Evolutionary conservation across 805 yeast species (phyloP), one percentile per base, ranked within the genome.

Genomic region (Martiniozyma abietophila): DNA sequence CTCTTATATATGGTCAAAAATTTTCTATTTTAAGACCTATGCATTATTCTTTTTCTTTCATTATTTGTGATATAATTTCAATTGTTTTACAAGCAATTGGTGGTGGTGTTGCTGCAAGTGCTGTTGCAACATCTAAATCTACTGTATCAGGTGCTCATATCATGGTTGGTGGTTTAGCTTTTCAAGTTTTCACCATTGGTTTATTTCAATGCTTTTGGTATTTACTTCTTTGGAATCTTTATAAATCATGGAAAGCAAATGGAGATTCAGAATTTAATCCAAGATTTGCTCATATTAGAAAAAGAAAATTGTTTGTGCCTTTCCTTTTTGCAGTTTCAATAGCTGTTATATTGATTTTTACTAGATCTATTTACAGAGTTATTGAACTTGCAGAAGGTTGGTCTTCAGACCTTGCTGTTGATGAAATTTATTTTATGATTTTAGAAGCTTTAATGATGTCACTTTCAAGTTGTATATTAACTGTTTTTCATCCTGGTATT

Each of bases 161-260:
- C 31, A 80, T 85, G 78, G 69, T 83, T 30, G 88, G 70, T 2
- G 95, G 95, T 6, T 64, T 86, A 31, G 79, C 77, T 0, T 65
- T 80, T 48, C 95, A 86, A 58, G 88, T 83, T 5, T 55, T 69
- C 5, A 67, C 83, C 4, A 80, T 86, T 79, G 46, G 67, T 2
- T 35, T 75, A 2, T 86, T 82, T 53, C 53, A 76, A 21, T 18
- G 57, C 5, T 55, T 80, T 9, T 68, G 71, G 60, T 48, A 54
- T 24, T 59, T 62, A 32, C 73, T 80, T 53, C 45, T 67, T 15
- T 59, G 50, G 47, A 54, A 60, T 23, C 56, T 69, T 17, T 64
- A 55, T 29, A 48, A 42, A 18, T 49, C 40, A 9, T 36, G 43
- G 14, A 46, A 44, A 17, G 29, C 29, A 8, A 37, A 24, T 46